Percentiles rank a stretch among this genome's conserved stretches.
phyloP scores from a whole-genome alignment of 2,329 filamentous ascomycete species.

The Botrytis fragariae region DNA sequence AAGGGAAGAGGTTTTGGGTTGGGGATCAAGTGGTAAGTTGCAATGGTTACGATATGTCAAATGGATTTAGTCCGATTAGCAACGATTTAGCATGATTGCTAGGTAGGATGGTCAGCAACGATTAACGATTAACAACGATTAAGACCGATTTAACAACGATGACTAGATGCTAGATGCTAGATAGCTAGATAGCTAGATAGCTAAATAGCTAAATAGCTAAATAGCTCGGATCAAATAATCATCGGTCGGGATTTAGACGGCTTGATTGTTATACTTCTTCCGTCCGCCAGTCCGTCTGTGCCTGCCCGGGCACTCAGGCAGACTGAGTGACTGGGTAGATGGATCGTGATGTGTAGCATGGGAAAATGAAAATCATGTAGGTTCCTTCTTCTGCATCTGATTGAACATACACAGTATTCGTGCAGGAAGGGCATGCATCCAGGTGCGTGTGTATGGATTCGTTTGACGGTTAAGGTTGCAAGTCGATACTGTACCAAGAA shows the following conservation, averaged over 20 bases:
- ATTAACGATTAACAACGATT: not conserved
- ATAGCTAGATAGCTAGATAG: no score
- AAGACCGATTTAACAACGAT: not conserved
- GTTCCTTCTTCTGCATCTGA: not conserved
- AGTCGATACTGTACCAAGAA: not conserved
- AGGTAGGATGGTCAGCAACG: no score
- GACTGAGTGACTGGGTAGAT: not conserved
- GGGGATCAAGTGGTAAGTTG: not conserved
- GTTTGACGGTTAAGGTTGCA: not conserved
- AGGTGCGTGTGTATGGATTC: not conserved
- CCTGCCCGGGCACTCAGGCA: not conserved
- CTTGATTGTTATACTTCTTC: not conserved
- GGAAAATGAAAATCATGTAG: not conserved
- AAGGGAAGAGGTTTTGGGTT: not conserved
- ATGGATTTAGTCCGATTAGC: not conserved
- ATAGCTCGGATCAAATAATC: not conserved
- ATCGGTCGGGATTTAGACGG: constrained; percentile 5
- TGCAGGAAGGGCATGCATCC: not conserved
- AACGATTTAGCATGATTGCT: no score
- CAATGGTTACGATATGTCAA: not conserved
- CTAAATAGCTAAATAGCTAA: no score
- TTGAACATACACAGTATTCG: not conserved
- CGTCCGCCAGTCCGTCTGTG: not conserved
- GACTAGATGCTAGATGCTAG: not conserved
- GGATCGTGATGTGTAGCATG: not conserved